Conservation (phyloP, 1,139 yeast genomes). For the Blastobotrys illinoisensis region DNA sequence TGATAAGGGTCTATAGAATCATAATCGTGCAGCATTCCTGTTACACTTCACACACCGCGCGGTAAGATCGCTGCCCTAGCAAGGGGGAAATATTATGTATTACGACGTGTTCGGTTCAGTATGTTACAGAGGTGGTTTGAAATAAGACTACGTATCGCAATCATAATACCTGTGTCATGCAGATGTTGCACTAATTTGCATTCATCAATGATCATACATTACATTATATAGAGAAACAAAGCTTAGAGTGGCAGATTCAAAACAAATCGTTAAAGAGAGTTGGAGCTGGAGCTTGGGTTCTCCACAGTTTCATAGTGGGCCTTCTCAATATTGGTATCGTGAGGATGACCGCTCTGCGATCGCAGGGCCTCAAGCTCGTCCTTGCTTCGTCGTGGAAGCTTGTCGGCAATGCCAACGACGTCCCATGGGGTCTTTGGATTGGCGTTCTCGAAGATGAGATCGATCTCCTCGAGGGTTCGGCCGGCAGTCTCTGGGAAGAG, state of each 20-base stretch:
- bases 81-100: no score
- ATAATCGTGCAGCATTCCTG: no score
- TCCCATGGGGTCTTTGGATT: conserved; percentile 39
- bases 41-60: no score
- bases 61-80: no score
- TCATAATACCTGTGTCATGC: no score
- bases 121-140: no score
- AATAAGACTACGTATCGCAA: no score
- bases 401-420: conserved; percentile 28
- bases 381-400: conserved; percentile 16
- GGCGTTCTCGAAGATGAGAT: conserved; percentile 21
- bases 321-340: background rate
- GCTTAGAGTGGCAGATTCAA: background rate
- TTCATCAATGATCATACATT: background rate
- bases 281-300: background rate
- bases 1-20: no score
- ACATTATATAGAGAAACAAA: background rate
- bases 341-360: background rate
- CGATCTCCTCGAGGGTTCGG: conserved; percentile 18
- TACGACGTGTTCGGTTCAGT: no score
- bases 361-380: background rate
- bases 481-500: conserved; percentile 18
- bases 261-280: background rate
- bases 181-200: no score
- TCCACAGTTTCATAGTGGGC: background rate